Percentiles rank a stretch among this genome's conserved stretches.
Evolutionary conservation across 176 grass and related monocot genomes (phyloP).

Genomic region (Neostapfia colusana): DNA sequence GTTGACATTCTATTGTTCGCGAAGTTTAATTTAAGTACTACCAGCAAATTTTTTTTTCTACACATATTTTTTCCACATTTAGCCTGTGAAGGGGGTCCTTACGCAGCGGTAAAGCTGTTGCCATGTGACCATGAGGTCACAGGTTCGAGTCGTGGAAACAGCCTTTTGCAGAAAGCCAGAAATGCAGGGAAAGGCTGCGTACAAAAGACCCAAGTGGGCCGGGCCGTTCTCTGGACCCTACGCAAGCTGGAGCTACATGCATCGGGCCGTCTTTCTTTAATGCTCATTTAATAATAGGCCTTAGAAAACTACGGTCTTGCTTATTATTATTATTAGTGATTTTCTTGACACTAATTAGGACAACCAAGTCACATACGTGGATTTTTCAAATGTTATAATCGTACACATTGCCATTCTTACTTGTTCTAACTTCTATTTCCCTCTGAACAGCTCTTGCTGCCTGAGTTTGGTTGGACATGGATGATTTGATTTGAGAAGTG

Average conservation of each 20-base stretch:
- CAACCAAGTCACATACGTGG: neutral
- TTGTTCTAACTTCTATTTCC: conserved; percentile 17
- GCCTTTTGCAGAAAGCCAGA: too few species aligned
- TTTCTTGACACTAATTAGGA: neutral
- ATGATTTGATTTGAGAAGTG: conserved; percentile 49
- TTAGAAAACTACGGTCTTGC: neutral
- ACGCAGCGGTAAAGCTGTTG: too few species aligned
- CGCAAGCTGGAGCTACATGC: too few species aligned
- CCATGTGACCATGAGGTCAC: too few species aligned
- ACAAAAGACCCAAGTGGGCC: too few species aligned
- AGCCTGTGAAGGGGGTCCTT: too few species aligned
- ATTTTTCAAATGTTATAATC: neutral
- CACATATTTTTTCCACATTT: neutral
- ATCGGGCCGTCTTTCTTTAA: too few species aligned
- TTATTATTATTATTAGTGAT: neutral
- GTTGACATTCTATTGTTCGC: too few species aligned
- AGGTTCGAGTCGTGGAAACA: too few species aligned
- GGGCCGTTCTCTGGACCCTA: too few species aligned
- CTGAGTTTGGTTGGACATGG: conserved; percentile 44
- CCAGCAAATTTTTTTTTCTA: neutral
- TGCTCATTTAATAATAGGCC: neutral
- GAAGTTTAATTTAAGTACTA: neutral
- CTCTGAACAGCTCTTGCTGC: conserved; percentile 43
- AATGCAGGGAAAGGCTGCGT: too few species aligned
- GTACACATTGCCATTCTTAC: conserved; percentile 1